Evolutionary conservation across 345 rosid genomes (phyloP).

Genomic region (Eucalyptus melliodora): DNA sequence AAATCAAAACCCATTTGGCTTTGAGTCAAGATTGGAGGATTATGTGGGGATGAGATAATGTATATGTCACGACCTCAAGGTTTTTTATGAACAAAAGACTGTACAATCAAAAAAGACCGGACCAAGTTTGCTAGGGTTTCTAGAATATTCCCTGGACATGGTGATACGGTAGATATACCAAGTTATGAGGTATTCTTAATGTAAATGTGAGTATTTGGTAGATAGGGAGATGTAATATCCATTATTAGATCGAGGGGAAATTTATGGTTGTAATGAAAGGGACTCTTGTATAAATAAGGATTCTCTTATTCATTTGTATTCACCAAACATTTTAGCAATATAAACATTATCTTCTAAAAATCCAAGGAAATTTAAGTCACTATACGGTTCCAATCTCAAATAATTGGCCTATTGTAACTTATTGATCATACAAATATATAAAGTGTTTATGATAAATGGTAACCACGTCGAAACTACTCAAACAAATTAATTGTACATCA

Average conservation of each 20-base stretch:
- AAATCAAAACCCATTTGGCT: neutral
- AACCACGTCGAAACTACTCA: too few species aligned
- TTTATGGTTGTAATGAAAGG: fast-evolving
- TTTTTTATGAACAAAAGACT: neutral
- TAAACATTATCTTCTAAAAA: neutral
- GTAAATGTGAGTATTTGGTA: too few species aligned
- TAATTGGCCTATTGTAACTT: too few species aligned
- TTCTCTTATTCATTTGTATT: neutral
- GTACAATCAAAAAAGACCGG: too few species aligned
- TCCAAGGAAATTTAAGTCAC: too few species aligned
- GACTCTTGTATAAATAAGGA: neutral
- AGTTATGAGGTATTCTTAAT: neutral
- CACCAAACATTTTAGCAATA: neutral
- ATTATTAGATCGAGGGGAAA: neutral
- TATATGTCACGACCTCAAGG: neutral
- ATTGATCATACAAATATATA: too few species aligned
- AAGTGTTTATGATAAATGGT: too few species aligned
- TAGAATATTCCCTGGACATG: neutral
- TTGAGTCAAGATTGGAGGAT: neutral
- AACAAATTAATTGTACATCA: too few species aligned
- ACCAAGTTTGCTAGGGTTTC: neutral
- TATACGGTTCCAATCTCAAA: too few species aligned
- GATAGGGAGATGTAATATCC: neutral
- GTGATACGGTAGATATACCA: neutral
- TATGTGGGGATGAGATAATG: neutral